These are phyloP conservation scores for Tylopilus felleus DNA, from an alignment of 768 basidiomycete species.

Conservation along the genomic window DNA sequence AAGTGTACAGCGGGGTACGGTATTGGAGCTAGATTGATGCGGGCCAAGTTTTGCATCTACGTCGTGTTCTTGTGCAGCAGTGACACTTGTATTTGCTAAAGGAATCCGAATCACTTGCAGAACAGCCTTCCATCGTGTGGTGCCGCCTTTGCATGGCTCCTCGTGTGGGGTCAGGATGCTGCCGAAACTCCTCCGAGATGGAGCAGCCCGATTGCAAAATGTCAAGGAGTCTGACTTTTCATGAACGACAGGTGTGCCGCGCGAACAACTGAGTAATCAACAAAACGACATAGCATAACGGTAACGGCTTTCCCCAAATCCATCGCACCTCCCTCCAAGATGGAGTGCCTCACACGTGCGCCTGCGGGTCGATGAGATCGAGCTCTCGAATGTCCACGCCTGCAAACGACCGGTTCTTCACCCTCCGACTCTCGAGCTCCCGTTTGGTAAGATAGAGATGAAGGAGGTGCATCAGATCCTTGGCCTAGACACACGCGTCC, in stretches of 20 bases:
- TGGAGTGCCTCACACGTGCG: slow-evolving; percentile 3
- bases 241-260: background rate
- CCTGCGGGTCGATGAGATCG: slow-evolving; percentile 52
- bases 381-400: slow-evolving; percentile 66
- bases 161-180: too few relatives aligned
- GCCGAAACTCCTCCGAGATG: too few relatives aligned
- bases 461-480: slow-evolving; percentile 63
- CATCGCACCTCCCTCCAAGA: background rate
- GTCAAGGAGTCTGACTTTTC: background rate
- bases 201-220: background rate
- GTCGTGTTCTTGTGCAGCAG: background rate
- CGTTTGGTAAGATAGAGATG: slow-evolving; percentile 70
- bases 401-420: slow-evolving; percentile 69
- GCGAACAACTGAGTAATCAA: background rate
- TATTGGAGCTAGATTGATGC: slow-evolving; percentile 69
- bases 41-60: background rate
- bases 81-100: background rate
- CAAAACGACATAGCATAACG: background rate
- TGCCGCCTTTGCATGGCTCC: too few relatives aligned
- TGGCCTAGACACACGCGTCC: slow-evolving; percentile 40
- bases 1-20: slow-evolving; percentile 81
- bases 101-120: background rate
- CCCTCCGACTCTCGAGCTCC: slow-evolving; percentile 63
- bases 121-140: background rate
- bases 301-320: background rate